Base-by-base conservation (phyloP, 306 rosid species). In the Lupinus albus region DNA sequence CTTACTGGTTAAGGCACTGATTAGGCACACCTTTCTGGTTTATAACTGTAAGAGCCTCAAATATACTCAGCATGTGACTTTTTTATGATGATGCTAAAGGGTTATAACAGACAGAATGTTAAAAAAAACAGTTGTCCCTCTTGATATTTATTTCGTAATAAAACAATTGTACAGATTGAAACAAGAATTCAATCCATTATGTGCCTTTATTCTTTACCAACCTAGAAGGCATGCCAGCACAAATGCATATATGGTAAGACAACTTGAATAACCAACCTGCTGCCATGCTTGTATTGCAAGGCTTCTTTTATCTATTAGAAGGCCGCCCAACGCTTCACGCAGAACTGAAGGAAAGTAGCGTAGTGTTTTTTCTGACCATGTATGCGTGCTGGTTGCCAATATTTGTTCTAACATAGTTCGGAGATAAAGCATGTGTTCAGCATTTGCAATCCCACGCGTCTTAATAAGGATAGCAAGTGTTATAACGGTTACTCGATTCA, bases 361-460 rank as follows among this genome's bases (percentile, higher is more conserved):
- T 5, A 90, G 81, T 47, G 99, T 93, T 85, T 86, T 88, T 61
- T 93, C 97, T 13, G 99, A 93, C 99, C 99, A 93, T 39, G 94
- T 80, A 81, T 93, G 99, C 18, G 79, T 77, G 73, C 99, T 88
- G 59, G 74, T 82, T 56, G 87, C 90, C 89, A 93, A 41, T 77
- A 87, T 88, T 83, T 93, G 99, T 53, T 93, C 99, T 77, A 93
- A 75, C 96, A 90, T 88, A 60, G 81, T 80, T 72, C 73, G 97
- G 55, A 93, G 91, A 75, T 86, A 93, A 76, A 82, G 94, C 75
- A 93, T 55, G 74, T 93, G 94, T 53, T 90, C 99, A 42, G 97
- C 97, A 71, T 90, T 97, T n/a, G 97, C 87, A 82, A 93, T 84
- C 80, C 99, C 99, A 30, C 96, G 90, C 52, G 99, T 93, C 74